Conservation (phyloP, 2,329 filamentous ascomycete species). For the Ceratocystiopsis sp. region DNA sequence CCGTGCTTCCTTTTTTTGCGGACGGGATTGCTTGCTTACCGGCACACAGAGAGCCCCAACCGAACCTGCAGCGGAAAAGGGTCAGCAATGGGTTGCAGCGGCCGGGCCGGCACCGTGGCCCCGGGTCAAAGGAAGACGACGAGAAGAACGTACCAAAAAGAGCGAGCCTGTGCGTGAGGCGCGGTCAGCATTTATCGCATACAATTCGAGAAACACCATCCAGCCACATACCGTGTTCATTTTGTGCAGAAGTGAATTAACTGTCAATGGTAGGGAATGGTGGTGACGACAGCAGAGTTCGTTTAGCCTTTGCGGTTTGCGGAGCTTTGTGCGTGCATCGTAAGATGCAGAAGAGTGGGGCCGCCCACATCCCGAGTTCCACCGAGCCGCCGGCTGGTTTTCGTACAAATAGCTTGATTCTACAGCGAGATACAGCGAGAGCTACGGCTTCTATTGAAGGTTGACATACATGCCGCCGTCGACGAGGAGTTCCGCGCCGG, state of each 20-base stretch:
- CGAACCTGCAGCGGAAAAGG: conserved; percentile 43
- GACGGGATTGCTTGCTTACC: conserved; percentile 33
- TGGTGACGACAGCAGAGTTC: no score
- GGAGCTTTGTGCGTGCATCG: no score
- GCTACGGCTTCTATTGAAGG: conserved; percentile 34
- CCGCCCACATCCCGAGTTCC: no score
- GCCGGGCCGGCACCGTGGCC: neutral
- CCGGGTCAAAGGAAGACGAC: neutral
- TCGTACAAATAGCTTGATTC: no score
- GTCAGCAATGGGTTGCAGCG: neutral
- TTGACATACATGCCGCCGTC: conserved; percentile 63
- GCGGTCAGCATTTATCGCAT: no score
- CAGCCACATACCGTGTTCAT: no score
- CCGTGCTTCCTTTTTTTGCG: no score
- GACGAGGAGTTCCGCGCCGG: conserved; percentile 51
- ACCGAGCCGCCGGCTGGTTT: no score
- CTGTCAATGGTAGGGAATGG: no score
- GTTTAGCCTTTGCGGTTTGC: no score
- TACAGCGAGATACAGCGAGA: neutral
- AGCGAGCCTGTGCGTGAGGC: conserved; percentile 16
- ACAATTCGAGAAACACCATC: no score
- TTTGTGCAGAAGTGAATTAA: no score
- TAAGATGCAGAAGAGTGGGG: neutral
- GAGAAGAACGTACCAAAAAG: conserved; percentile 37
- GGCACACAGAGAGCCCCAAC: conserved; percentile 77